Conservation (phyloP, 2,329 filamentous ascomycete species). For the Annulohypoxylon truncatum region DNA sequence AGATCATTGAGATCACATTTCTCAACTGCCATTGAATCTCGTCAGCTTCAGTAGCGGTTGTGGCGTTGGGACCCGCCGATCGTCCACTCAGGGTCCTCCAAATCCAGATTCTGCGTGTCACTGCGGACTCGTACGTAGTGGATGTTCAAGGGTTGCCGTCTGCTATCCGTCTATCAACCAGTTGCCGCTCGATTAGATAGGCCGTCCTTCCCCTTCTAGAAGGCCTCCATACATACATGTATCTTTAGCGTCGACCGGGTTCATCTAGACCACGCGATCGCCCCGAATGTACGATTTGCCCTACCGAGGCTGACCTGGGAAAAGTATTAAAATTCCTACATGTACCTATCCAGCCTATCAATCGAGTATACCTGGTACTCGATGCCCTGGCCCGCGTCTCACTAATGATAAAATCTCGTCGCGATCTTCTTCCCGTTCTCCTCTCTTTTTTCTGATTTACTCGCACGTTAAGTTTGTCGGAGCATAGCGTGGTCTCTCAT, state of each 20-base stretch:
- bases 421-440: slow-evolving; percentile 19
- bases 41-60: slow-evolving; percentile 15
- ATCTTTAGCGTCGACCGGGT: slow-evolving; percentile 41
- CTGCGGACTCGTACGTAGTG: not conserved
- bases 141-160: not conserved
- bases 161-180: slow-evolving; percentile 11
- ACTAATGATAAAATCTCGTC: slow-evolving; percentile 20
- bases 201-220: slow-evolving; percentile 50
- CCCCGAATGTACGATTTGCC: slow-evolving; percentile 36
- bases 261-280: slow-evolving; percentile 46
- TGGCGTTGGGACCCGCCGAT: slow-evolving; percentile 20
- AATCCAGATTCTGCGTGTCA: slow-evolving; percentile 25
- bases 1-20: not conserved
- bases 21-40: not conserved
- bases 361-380: slow-evolving; percentile 23
- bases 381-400: slow-evolving; percentile 30
- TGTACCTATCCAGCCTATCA: slow-evolving; percentile 20
- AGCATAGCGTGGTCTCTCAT: slow-evolving; percentile 28
- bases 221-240: slow-evolving; percentile 38
- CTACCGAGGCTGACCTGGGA: slow-evolving; percentile 38
- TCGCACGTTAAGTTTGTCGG: slow-evolving; percentile 29
- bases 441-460: slow-evolving; percentile 15
- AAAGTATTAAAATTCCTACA: slow-evolving; percentile 38
- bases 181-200: slow-evolving; percentile 40
- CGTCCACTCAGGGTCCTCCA: slow-evolving; percentile 20